Base-by-base conservation (phyloP, 768 basidiomycete species). In the Podaxis carcinomalis region DNA sequence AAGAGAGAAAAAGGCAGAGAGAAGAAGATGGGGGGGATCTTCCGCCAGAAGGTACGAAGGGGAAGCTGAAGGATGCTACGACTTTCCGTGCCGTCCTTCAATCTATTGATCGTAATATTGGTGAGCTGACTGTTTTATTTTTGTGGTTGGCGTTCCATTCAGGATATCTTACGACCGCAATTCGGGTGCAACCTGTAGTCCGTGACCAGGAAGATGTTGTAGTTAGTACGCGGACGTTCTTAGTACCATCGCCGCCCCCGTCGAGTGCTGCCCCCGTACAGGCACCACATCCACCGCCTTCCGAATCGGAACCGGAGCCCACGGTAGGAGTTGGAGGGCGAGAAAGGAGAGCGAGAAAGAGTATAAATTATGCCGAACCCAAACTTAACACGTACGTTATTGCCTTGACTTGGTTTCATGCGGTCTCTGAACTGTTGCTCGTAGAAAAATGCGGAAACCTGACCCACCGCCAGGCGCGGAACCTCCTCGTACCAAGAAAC, bases 401-500 rank as follows among this genome's bases (percentile, higher is more conserved):
- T 42, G n/a, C 42, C 32, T 49, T 40, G 10, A 44, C 36, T 61
- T 52, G 50, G 54, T 44, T 55, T 61, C 52, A 65, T 62, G 35
- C n/a, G 16, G 19, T 35, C 16, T 55, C 50, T 23, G 28, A 35
- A 10, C n/a, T 28, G 14, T 23, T 39, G 11, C 23, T 25, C 23
- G 47, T 68, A 92, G 90, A 50, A 93, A 93, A 83, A 93, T 93
- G 92, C 87, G 92, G 49, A 93, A 93, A 73, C 91, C 92, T 9
- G 89, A 90, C 65, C 76, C 82, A 16, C 71, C 72, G 13, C 74
- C 80, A 28, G 74, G 77, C 13, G 67, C 68, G 6, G 70, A 72
- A 9, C 59, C 74, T 13, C 68, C 59, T 5, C 42, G 52, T 27
- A 6, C 75, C 40, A 82, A 78, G 70, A 84, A 85, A 70, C 77